These are phyloP conservation scores for Golubevia sp. DNA, from an alignment of 1,284 basidiomycete genomes.

Conservation along the genomic window DNA sequence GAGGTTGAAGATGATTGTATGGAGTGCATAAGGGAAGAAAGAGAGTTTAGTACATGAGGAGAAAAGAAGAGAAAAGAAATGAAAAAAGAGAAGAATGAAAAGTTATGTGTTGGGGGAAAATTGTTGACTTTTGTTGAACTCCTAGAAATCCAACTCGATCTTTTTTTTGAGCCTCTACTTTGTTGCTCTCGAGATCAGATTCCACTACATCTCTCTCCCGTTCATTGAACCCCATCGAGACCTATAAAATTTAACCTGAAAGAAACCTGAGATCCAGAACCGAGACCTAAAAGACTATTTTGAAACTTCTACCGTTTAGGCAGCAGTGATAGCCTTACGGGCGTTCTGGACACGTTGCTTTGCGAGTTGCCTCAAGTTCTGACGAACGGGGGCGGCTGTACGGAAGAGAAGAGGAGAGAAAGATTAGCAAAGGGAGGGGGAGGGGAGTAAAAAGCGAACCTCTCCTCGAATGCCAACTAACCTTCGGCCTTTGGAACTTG, in stretches of 20 bases:
- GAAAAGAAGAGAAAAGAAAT: not conserved
- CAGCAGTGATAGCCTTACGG: conserved; percentile 16
- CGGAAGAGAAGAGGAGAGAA: no score
- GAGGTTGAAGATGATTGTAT: no score
- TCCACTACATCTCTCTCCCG: not conserved
- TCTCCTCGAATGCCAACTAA: no score
- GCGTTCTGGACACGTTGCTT: conserved; percentile 46
- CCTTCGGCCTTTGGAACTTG: conserved; percentile 61
- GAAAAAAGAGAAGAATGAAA: conserved; percentile 1
- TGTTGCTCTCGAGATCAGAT: no score
- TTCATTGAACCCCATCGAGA: not conserved
- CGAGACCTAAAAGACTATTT: not conserved
- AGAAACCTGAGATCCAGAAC: conserved; percentile 4
- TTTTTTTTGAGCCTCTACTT: no score
- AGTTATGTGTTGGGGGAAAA: conserved; percentile 2
- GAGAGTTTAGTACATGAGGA: not conserved
- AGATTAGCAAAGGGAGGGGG: no score
- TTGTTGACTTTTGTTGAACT: not conserved
- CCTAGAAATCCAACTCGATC: not conserved
- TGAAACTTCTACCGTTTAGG: not conserved
- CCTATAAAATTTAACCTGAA: conserved; percentile 3
- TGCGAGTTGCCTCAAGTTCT: conserved; percentile 59
- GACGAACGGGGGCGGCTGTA: conserved; percentile 26
- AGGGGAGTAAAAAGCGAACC: no score
- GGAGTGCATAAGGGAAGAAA: not conserved